Conservation (phyloP, 208 protist genomes). For the Blastocrithidia nonstop region DNA sequence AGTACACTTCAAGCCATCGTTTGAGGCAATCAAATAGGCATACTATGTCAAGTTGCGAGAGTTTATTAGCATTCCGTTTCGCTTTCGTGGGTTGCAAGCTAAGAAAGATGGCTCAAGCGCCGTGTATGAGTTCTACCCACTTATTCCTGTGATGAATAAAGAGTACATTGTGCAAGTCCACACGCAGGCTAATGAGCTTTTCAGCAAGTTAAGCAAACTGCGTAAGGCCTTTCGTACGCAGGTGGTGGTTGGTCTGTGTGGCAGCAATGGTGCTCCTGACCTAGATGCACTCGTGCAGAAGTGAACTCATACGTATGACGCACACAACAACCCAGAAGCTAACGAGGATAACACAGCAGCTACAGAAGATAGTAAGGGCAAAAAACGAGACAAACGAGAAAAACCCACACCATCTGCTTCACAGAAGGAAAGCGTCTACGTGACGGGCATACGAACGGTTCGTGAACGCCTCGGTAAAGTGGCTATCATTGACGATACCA, state of each 20-base stretch:
- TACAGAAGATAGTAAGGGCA: not conserved
- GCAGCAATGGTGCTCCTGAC: constrained; percentile 71
- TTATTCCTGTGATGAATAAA: constrained; percentile 78
- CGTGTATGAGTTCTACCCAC: constrained; percentile 79
- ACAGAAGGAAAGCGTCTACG: constrained; percentile 39
- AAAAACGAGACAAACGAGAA: not conserved
- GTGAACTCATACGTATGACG: too few relatives aligned
- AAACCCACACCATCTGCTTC: not conserved
- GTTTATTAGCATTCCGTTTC: constrained; percentile 87
- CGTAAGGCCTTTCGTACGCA: constrained; percentile 74
- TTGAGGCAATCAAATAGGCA: constrained; percentile 88
- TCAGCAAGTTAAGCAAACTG: constrained; percentile 77
- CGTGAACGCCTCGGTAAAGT: constrained; percentile 76
- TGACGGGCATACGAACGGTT: constrained; percentile 76
- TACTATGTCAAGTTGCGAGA: constrained; percentile 91
- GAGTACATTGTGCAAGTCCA: constrained; percentile 80
- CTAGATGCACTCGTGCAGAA: constrained; percentile 81
- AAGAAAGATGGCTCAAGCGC: constrained; percentile 39
- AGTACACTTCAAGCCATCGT: constrained; percentile 84
- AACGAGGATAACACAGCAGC: not conserved
- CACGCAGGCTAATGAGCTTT: constrained; percentile 85
- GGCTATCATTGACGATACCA: constrained; percentile 74
- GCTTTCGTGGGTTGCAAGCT: constrained; percentile 84
- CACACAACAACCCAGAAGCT: not conserved
- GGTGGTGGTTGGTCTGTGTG: constrained; percentile 81